phyloP scores from a whole-genome alignment of 2,329 filamentous ascomycete genomes.

The Phaeophleospora eucalypticola region DNA sequence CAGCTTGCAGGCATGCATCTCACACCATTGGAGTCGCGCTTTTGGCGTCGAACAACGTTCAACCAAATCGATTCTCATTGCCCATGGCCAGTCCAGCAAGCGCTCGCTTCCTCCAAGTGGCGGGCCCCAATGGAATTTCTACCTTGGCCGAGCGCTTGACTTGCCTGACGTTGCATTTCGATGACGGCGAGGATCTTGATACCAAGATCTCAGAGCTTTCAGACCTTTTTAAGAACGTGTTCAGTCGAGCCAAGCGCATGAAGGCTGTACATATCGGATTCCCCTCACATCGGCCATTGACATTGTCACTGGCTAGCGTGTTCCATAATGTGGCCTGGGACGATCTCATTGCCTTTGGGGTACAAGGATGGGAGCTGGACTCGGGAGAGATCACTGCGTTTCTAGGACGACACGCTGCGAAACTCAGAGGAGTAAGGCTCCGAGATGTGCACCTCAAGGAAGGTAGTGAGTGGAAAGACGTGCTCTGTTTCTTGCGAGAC shows the following conservation, averaged over 20 bases:
- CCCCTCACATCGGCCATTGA: conserved; percentile 53
- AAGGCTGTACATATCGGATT: conserved; percentile 63
- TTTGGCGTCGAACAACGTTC: conserved; percentile 50
- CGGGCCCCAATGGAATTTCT: conserved; percentile 46
- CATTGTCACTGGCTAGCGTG: conserved; percentile 55
- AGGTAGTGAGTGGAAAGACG: conserved; percentile 57
- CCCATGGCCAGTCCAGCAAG: conserved; percentile 61
- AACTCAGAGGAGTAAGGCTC: conserved; percentile 56
- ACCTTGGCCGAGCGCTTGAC: conserved; percentile 55
- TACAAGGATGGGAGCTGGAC: conserved; percentile 61
- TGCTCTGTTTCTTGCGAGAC: conserved; percentile 53
- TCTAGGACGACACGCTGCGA: conserved; percentile 52
- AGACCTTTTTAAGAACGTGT: conserved; percentile 54
- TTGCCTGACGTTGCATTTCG: conserved; percentile 61
- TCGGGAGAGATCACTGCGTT: conserved; percentile 58
- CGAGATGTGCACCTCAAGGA: conserved; percentile 59
- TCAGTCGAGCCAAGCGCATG: conserved; percentile 57
- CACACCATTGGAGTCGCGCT: conserved; percentile 57
- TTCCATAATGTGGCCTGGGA: conserved; percentile 62
- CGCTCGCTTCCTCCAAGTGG: conserved; percentile 48
- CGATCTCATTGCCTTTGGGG: conserved; percentile 59
- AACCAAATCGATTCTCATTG: conserved; percentile 57
- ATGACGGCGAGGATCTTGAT: conserved; percentile 55
- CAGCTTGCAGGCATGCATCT: conserved; percentile 59
- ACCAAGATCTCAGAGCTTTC: conserved; percentile 56